These are phyloP conservation scores for Conringia planisiliqua DNA, from an alignment of 345 rosid genomes.

Conservation along the genomic window DNA sequence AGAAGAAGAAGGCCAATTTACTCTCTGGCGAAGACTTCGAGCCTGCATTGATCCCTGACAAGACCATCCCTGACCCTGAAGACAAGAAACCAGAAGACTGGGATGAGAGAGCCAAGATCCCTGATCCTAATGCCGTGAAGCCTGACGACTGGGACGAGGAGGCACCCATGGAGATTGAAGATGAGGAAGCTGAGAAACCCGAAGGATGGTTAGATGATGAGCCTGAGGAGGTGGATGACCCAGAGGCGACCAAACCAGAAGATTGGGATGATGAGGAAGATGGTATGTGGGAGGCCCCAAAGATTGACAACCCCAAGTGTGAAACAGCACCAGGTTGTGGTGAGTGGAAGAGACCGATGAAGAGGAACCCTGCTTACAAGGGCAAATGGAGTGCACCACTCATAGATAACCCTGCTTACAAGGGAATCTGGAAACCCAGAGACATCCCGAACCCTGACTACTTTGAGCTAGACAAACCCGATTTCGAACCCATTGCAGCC, in stretches of 20 bases:
- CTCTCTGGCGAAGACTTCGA: constrained; percentile 74
- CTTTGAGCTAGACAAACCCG: constrained; percentile 69
- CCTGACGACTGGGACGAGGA: constrained; percentile 95
- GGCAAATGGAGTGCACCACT: constrained; percentile 81
- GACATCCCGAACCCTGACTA: constrained; percentile 75
- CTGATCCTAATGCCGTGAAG: constrained; percentile 67
- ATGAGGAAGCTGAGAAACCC: constrained; percentile 81
- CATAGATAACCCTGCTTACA: constrained; percentile 78
- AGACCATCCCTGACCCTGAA: constrained; percentile 89
- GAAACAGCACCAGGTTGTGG: constrained; percentile 81
- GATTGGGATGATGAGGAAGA: constrained; percentile 97
- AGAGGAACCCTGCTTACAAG: constrained; percentile 80
- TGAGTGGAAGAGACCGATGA: constrained; percentile 83
- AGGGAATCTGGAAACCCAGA: constrained; percentile 85
- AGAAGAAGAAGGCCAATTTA: constrained; percentile 70
- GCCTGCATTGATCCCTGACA: constrained; percentile 69
- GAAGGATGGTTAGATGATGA: constrained; percentile 91
- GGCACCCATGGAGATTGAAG: constrained; percentile 86
- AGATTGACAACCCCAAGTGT: constrained; percentile 78
- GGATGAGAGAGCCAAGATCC: constrained; percentile 81
- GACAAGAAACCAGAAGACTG: constrained; percentile 88
- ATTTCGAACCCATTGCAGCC: constrained; percentile 79
- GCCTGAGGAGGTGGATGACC: constrained; percentile 87
- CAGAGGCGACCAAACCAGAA: constrained; percentile 83
- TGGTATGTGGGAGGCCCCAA: constrained; percentile 91